Evolutionary conservation across 257 asterid genomes (phyloP).

Genomic region (Solanum clarkiae): DNA sequence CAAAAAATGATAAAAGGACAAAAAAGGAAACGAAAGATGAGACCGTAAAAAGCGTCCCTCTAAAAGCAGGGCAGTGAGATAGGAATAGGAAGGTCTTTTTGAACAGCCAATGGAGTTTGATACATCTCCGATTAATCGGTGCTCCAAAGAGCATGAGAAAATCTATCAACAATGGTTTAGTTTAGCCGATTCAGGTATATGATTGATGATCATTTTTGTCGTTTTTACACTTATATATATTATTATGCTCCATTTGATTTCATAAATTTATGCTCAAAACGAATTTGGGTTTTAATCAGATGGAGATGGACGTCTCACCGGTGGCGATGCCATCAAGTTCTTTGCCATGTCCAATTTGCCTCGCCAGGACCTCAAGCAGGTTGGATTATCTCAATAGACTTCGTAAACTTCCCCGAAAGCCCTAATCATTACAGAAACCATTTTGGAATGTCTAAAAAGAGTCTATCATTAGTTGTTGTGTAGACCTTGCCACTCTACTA

Average conservation of each 20-base stretch:
- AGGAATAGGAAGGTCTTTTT: neutral
- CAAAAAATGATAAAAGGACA: too few relatives aligned
- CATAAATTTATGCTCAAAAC: neutral
- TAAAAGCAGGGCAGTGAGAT: neutral
- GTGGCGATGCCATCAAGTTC: constrained; percentile 84
- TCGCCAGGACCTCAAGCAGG: constrained; percentile 95
- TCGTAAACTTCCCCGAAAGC: too few relatives aligned
- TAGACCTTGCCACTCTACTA: too few relatives aligned
- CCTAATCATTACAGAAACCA: too few relatives aligned
- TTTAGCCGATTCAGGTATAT: constrained; percentile 71
- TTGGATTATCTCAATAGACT: too few relatives aligned
- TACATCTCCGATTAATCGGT: constrained; percentile 67
- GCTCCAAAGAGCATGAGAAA: constrained; percentile 72
- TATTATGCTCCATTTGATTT: neutral
- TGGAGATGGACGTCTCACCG: constrained; percentile 86
- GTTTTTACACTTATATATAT: neutral
- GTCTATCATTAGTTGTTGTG: too few relatives aligned
- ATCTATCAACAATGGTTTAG: constrained; percentile 77
- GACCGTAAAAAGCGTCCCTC: neutral
- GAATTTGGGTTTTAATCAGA: constrained; percentile 20
- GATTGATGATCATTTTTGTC: neutral
- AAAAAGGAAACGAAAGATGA: neutral
- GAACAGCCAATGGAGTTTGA: constrained; percentile 59
- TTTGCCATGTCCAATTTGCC: constrained; percentile 72
- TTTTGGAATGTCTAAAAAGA: too few relatives aligned